Evolutionary conservation across 2,329 filamentous ascomycete genomes (phyloP).

Genomic region (Macrophomina pseudophaseolina): DNA sequence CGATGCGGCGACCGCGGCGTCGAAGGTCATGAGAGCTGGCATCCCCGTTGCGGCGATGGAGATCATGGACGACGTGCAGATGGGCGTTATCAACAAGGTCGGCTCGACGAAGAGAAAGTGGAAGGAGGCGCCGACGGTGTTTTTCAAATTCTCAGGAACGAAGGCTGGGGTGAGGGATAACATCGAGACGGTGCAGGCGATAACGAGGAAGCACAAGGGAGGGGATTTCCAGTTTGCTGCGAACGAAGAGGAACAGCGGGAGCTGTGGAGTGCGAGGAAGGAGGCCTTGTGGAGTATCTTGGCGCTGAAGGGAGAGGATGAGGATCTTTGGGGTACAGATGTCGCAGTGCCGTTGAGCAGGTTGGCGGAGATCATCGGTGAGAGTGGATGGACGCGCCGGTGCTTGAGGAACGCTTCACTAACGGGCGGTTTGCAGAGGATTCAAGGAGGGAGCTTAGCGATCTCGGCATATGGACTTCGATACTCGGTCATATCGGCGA

Average conservation of each 20-base stretch:
- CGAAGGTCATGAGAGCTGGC: slow-evolving; percentile 73
- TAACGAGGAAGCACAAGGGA: slow-evolving; percentile 66
- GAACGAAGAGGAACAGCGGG: slow-evolving; percentile 58
- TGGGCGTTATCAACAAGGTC: slow-evolving; percentile 78
- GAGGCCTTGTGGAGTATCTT: slow-evolving; percentile 67
- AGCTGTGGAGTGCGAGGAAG: slow-evolving; percentile 65
- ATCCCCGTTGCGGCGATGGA: slow-evolving; percentile 79
- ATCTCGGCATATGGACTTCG: slow-evolving; percentile 82
- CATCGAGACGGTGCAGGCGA: slow-evolving; percentile 69
- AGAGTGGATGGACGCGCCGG: slow-evolving; percentile 30
- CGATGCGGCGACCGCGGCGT: slow-evolving; percentile 75
- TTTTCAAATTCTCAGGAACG: slow-evolving; percentile 85
- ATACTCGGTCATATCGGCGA: slow-evolving; percentile 91
- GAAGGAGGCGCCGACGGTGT: slow-evolving; percentile 77
- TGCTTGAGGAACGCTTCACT: slow-evolving; percentile 21
- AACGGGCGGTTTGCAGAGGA: slow-evolving; percentile 60
- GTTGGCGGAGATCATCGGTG: slow-evolving; percentile 66
- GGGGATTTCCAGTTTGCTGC: slow-evolving; percentile 61
- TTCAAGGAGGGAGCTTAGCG: slow-evolving; percentile 87
- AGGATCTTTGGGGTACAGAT: slow-evolving; percentile 66
- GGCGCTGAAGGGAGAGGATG: slow-evolving; percentile 58
- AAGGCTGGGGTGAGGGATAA: slow-evolving; percentile 72
- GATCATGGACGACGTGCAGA: slow-evolving; percentile 88
- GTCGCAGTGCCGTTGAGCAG: slow-evolving; percentile 65
- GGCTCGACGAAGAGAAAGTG: slow-evolving; percentile 73